phyloP scores from a whole-genome alignment of 371 early-diverging fungal genomes.

The Blakeslea trispora region DNA sequence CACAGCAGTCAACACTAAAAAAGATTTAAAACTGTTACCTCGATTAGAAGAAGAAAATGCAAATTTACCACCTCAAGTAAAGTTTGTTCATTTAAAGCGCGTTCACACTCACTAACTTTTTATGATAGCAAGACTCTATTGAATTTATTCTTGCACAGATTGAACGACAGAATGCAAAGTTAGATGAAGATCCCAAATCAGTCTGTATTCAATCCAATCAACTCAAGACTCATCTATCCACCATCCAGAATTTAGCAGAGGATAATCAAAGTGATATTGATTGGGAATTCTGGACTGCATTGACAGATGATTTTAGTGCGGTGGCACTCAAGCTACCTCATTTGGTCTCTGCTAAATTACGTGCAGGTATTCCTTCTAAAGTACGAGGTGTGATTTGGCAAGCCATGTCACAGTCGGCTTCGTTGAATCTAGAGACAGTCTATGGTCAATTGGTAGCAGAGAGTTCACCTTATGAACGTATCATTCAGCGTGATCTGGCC shows the following conservation, averaged over 20 bases:
- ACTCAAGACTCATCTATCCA: slow-evolving; percentile 51
- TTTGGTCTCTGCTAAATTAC: slow-evolving; percentile 67
- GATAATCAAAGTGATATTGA: slow-evolving; percentile 46
- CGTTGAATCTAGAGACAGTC: slow-evolving; percentile 75
- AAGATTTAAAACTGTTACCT: slow-evolving; percentile 41
- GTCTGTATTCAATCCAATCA: slow-evolving; percentile 57
- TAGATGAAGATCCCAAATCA: slow-evolving; percentile 63
- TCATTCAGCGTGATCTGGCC: slow-evolving; percentile 89
- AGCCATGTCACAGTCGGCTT: slow-evolving; percentile 82
- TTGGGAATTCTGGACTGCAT: slow-evolving; percentile 94
- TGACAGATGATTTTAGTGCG: slow-evolving; percentile 81
- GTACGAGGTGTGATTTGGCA: slow-evolving; percentile 95
- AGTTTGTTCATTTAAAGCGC: background rate
- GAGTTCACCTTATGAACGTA: slow-evolving; percentile 81
- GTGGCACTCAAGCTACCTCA: slow-evolving; percentile 65
- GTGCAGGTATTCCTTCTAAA: slow-evolving; percentile 81
- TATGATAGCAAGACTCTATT: slow-evolving; percentile 44
- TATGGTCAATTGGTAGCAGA: slow-evolving; percentile 83
- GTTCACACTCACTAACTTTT: background rate
- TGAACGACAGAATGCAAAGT: slow-evolving; percentile 58
- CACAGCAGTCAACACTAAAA: slow-evolving; percentile 16
- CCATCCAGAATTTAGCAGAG: slow-evolving; percentile 50
- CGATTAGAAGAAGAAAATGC: slow-evolving; percentile 48
- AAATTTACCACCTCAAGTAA: slow-evolving; percentile 42
- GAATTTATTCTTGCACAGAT: slow-evolving; percentile 60